phyloP scores from a whole-genome alignment of 768 basidiomycete species.

The Suillus ampliporus region DNA sequence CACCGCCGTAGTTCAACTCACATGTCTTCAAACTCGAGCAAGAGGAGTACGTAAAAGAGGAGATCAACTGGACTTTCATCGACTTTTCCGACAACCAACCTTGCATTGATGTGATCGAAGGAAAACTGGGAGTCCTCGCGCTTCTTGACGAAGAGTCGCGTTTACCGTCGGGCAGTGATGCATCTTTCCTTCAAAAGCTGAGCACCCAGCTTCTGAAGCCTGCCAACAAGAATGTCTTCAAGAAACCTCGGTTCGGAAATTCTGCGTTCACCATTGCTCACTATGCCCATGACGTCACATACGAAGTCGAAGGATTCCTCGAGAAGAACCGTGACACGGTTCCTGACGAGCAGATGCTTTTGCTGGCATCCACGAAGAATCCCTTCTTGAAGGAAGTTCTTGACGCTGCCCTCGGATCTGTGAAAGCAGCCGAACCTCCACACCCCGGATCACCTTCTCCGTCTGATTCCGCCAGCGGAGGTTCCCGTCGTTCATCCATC shows the following conservation, averaged over 20 bases:
- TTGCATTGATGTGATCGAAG: slow-evolving; percentile 98
- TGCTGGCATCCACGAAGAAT: slow-evolving; percentile 88
- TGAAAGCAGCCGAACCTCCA: slow-evolving; percentile 68
- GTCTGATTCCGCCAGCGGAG: slow-evolving; percentile 78
- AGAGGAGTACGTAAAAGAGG: slow-evolving; percentile 97
- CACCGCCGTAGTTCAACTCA: slow-evolving; percentile 82
- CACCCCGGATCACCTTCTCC: slow-evolving; percentile 76
- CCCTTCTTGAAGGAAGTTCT: slow-evolving; percentile 94
- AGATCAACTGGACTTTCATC: slow-evolving; percentile 99
- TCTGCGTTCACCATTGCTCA: slow-evolving; percentile 97
- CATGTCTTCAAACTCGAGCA: slow-evolving; percentile 99
- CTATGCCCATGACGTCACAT: slow-evolving; percentile 97
- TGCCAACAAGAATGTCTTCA: slow-evolving; percentile 87
- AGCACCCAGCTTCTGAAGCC: slow-evolving; percentile 85
- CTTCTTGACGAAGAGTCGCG: slow-evolving; percentile 98
- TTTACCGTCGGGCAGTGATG: slow-evolving; percentile 89
- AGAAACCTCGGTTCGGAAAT: slow-evolving; percentile 99
- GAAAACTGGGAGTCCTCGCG: slow-evolving; percentile 92
- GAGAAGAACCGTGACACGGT: slow-evolving; percentile 99
- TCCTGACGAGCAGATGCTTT: slow-evolving; percentile 94
- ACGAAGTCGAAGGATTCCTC: slow-evolving; percentile 97
- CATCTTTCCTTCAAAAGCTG: slow-evolving; percentile 92
- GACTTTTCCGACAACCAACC: slow-evolving; percentile 99
- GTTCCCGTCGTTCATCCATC: slow-evolving; percentile 80
- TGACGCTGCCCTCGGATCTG: slow-evolving; percentile 83